Evolutionary conservation across 2,329 filamentous ascomycete genomes (phyloP).

Genomic region (Alternaria angustiovoidea): DNA sequence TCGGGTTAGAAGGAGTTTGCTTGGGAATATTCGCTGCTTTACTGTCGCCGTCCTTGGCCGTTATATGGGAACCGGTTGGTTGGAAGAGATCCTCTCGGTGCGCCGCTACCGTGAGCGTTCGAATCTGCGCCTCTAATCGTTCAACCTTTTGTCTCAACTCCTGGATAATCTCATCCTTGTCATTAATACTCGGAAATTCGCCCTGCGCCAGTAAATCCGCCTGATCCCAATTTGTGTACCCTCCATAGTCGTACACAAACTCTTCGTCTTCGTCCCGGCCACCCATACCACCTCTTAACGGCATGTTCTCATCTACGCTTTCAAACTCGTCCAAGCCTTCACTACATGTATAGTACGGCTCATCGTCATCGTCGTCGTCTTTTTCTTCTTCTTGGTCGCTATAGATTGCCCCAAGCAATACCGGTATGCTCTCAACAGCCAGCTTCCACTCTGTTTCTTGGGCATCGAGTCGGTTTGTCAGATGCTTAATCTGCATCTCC

Average conservation of each 20-base stretch:
- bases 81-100: background rate
- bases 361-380: background rate
- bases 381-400: background rate
- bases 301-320: background rate
- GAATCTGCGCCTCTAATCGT: background rate
- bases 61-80: background rate
- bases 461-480: background rate
- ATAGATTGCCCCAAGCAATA: background rate
- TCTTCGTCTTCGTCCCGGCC: conserved; percentile 12
- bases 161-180: background rate
- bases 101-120: background rate
- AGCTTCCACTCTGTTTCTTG: background rate
- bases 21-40: background rate
- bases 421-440: background rate
- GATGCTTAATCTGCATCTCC: background rate
- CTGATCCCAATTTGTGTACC: conserved; percentile 11
- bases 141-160: background rate
- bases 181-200: no score
- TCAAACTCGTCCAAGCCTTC: background rate
- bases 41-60: background rate
- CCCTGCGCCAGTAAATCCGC: background rate
- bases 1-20: background rate
- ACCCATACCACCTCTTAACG: conserved; percentile 7
- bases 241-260: conserved; percentile 8
- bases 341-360: background rate